A percentile compares a stretch with the other conserved stretches of the same genome.
phyloP scores from a whole-genome alignment of 2,329 filamentous ascomycete genomes.

The Aspergillus fructus region DNA sequence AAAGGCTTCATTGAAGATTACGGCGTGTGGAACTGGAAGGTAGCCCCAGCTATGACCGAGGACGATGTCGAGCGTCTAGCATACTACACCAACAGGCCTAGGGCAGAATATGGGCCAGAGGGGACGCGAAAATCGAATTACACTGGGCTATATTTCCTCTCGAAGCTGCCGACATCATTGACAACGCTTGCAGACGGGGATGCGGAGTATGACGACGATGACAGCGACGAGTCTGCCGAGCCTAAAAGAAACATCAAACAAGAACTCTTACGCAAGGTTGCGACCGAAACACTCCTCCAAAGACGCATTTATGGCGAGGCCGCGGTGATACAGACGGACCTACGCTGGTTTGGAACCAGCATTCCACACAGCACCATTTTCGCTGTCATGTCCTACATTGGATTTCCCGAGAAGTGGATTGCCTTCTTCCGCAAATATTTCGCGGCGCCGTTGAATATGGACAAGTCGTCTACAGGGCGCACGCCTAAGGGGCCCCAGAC shows the following conservation, averaged over 20 bases:
- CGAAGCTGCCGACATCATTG: conserved; percentile 30
- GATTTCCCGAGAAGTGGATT: conserved; percentile 44
- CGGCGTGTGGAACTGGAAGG: conserved; percentile 16
- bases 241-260: conserved; percentile 36
- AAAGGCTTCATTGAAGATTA: conserved; percentile 9
- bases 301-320: conserved; percentile 35
- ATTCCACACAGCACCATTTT: conserved; percentile 48
- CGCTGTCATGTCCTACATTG: conserved; percentile 45
- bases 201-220: conserved; percentile 25
- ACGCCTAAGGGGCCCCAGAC: conserved; percentile 33
- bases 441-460: conserved; percentile 46
- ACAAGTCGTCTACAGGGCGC: conserved; percentile 29
- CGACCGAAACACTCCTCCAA: conserved; percentile 38
- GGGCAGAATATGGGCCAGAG: not conserved
- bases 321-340: conserved; percentile 44
- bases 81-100: conserved; percentile 23
- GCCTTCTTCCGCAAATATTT: conserved; percentile 49
- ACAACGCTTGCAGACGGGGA: conserved; percentile 23
- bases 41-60: conserved; percentile 11
- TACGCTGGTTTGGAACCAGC: conserved; percentile 45
- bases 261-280: conserved; percentile 39
- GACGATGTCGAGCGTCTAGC: conserved; percentile 25
- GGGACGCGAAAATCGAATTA: conserved; percentile 23
- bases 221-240: conserved; percentile 17
- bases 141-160: conserved; percentile 33